A percentile compares a stretch with the other conserved stretches of the same genome.
Conservation (phyloP, 257 asterid genomes). For the Forsythia suspensa region DNA sequence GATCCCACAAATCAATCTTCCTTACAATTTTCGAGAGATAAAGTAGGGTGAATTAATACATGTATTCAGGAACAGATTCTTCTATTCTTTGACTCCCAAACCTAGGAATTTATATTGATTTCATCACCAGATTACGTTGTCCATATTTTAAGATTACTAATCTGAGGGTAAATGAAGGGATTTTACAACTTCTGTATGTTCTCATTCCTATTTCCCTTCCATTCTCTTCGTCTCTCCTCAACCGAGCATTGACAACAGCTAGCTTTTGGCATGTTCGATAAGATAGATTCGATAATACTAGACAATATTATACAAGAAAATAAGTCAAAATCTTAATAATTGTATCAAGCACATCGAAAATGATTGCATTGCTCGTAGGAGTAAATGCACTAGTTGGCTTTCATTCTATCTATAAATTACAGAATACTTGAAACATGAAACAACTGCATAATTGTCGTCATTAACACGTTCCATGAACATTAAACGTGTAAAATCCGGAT, state of each 20-base stretch:
- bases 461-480: no score
- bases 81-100: background rate
- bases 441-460: no score
- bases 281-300: background rate
- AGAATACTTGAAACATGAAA: background rate
- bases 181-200: background rate
- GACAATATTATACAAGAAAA: background rate
- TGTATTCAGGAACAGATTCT: background rate
- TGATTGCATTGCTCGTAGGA: background rate
- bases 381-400: background rate
- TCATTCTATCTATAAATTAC: background rate
- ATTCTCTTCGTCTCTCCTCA: background rate
- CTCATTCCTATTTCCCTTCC: background rate
- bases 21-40: background rate
- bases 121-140: background rate
- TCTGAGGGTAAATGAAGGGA: background rate
- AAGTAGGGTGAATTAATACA: background rate
- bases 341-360: background rate
- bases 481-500: background rate
- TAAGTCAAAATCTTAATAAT: background rate
- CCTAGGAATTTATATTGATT: background rate
- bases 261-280: background rate
- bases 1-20: background rate
- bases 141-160: background rate
- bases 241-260: background rate